A percentile compares a stretch with the other conserved stretches of the same genome.
phyloP scores from a whole-genome alignment of 371 early-diverging fungal species.

The Fennellomyces sp. region DNA sequence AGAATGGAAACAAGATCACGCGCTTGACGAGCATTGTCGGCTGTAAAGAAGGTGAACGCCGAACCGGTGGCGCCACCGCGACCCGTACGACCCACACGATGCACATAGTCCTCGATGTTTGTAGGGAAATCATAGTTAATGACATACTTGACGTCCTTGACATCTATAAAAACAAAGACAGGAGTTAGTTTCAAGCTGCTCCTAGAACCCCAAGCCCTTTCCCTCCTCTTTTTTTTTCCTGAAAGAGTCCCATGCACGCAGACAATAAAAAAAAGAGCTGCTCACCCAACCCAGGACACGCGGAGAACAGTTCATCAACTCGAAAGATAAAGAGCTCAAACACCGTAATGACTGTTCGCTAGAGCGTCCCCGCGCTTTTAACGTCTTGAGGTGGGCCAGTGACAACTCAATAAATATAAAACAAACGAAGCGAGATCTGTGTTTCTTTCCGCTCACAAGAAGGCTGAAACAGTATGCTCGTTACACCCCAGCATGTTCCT shows the following conservation, averaged over 20 bases:
- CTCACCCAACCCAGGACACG: constrained; percentile 16
- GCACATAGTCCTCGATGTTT: constrained; percentile 95
- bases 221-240: constrained; percentile 9
- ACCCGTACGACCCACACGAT: constrained; percentile 99
- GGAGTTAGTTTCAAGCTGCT: not conserved
- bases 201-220: not conserved
- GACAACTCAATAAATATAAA: constrained; percentile 12
- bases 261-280: constrained; percentile 12
- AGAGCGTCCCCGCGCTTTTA: not conserved
- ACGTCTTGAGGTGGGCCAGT: constrained; percentile 12
- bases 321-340: too few species aligned
- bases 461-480: not conserved
- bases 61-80: constrained; percentile 97
- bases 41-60: constrained; percentile 96
- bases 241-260: constrained; percentile 22
- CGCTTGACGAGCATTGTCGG: constrained; percentile 90
- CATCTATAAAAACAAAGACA: constrained; percentile 58
- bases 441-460: not conserved
- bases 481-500: not conserved
- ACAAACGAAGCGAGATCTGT: not conserved
- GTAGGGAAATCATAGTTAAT: constrained; percentile 98
- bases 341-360: constrained; percentile 1
- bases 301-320: constrained; percentile 3
- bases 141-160: constrained; percentile 94
- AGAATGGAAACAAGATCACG: constrained; percentile 91